These are phyloP conservation scores for Passiflora organensis DNA, from an alignment of 345 rosid genomes.

Conservation along the genomic window DNA sequence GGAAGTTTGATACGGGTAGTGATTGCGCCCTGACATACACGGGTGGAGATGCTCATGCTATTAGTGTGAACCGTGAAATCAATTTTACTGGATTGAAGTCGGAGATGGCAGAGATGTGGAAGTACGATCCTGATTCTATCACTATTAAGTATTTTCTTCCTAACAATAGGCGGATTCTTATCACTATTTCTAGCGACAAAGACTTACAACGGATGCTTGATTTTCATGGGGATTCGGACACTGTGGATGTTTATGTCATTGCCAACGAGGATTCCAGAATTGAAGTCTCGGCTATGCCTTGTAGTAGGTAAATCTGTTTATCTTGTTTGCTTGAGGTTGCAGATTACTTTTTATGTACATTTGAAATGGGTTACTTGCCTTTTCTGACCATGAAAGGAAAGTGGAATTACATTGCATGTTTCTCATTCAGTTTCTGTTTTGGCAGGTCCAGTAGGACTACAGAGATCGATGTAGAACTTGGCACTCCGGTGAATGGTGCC, in stretches of 20 bases:
- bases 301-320: slow-evolving; percentile 24
- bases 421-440: slow-evolving; percentile 4
- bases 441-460: slow-evolving; percentile 28
- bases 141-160: slow-evolving; percentile 23
- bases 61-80: slow-evolving; percentile 11
- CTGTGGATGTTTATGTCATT: slow-evolving; percentile 22
- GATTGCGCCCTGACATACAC: slow-evolving; percentile 20
- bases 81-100: slow-evolving; percentile 17
- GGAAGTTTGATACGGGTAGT: slow-evolving; percentile 13
- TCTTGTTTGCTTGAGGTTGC: not conserved
- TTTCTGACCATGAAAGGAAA: too few species aligned
- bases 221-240: slow-evolving; percentile 21
- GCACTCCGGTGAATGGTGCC: slow-evolving; percentile 12
- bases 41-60: slow-evolving; percentile 29
- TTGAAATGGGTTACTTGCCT: too few species aligned
- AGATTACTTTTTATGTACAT: not conserved
- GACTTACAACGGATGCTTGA: slow-evolving; percentile 22
- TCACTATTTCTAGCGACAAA: slow-evolving; percentile 22
- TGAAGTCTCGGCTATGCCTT: slow-evolving; percentile 6
- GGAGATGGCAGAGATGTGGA: slow-evolving; percentile 27
- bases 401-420: too few species aligned
- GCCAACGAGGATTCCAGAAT: slow-evolving; percentile 13
- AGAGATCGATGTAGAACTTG: slow-evolving; percentile 17
- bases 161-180: slow-evolving; percentile 18
- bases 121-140: slow-evolving; percentile 10